phyloP scores from a whole-genome alignment of 148 eudicot genomes.

The Cornus controversa region DNA sequence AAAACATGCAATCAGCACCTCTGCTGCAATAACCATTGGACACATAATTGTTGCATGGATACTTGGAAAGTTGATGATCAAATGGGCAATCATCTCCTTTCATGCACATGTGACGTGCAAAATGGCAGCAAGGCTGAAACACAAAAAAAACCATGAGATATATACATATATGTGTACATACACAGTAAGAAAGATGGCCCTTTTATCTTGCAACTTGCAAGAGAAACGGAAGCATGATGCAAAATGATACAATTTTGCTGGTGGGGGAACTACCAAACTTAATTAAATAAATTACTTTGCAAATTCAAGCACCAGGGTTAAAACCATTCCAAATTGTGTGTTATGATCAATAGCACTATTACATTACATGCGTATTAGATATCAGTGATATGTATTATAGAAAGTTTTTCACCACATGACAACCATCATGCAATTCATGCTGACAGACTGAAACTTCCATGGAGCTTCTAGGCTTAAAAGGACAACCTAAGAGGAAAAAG shows the following conservation, averaged over 20 bases:
- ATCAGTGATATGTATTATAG: no score
- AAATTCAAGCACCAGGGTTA: no score
- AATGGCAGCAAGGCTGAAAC: conserved; percentile 82
- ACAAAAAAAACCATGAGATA: conserved; percentile 3
- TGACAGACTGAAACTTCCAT: no score
- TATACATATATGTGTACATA: background rate
- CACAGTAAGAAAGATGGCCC: conserved; percentile 5
- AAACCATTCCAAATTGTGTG: no score
- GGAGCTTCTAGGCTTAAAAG: no score
- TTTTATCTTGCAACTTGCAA: background rate
- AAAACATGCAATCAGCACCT: conserved; percentile 71
- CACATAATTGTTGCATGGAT: conserved; percentile 68
- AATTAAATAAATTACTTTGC: no score
- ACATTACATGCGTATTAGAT: no score
- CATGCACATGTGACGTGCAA: conserved; percentile 89
- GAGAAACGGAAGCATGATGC: background rate
- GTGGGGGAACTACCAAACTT: no score
- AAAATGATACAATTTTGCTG: background rate
- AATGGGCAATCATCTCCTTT: conserved; percentile 92
- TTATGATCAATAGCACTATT: no score
- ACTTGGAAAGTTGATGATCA: conserved; percentile 91
- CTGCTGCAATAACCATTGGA: conserved; percentile 68
- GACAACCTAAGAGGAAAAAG: no score
- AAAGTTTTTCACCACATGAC: no score
- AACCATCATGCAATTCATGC: no score